Evolutionary conservation across 305 asterid genomes (phyloP), one percentile per base, ranked within the genome.

Genomic region (Solanum hybrid): DNA sequence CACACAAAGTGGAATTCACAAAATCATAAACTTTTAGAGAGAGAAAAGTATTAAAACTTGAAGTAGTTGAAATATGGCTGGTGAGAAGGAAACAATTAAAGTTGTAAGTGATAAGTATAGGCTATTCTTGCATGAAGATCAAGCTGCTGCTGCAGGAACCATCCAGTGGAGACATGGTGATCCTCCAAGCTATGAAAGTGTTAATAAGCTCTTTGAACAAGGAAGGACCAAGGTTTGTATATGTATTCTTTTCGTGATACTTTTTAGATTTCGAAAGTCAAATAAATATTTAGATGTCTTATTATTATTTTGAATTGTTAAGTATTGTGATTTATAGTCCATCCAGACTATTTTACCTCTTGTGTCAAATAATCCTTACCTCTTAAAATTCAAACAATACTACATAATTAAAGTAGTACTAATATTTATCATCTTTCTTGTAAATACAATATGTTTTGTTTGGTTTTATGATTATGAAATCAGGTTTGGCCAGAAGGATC

Each of bases 401-500:
- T 6, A 51, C n/a, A 15, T 51, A 61, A 70, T 24, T 70, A 10
- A n/a, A 70, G 31, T 70, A 68, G 76, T 68, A 68, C 20, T 13
- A 41, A n/a, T 68, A 68, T n/a, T 68, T 68, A 10, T 70, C 1
- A n/a, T 24, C 15, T 24, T 24, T 70, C 29, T 9, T 24, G 29
- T 10, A 10, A 70, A 68, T 70, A 10, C 32, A 72, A 72, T 72
- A 0, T 10, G 76, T 72, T 72, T 72, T 70, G 77, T 70, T 70
- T 41, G 20, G 3, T 79, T 80, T 80, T 29, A 80, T 83, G 26
- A 22, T 13, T 41, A 31, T 92, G 41, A 87, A 72, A 72, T 26
- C 17, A 96, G 99, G 97, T 92, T 88, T 96, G 99, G 98, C 70
- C 94, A 3, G 93, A 96, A 90, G 98, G 99, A 84, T 96, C 99